These are phyloP conservation scores for Myxozyma geophila DNA, from an alignment of 805 yeast genomes.

Conservation along the genomic window DNA sequence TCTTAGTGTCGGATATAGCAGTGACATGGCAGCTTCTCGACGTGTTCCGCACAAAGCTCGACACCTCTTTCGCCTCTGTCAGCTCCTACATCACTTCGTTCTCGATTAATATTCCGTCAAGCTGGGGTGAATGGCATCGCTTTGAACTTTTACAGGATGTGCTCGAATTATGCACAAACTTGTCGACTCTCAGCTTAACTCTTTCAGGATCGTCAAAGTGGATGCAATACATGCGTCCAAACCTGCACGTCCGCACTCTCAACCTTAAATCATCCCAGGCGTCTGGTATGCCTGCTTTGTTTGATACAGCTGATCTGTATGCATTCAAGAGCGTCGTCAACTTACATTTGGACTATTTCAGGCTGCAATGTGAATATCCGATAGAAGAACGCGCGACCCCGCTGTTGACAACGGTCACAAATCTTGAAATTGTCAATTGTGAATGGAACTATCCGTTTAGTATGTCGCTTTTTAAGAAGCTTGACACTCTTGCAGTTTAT, in stretches of 20 bases:
- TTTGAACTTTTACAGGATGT: constrained; percentile 23
- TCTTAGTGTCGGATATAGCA: constrained; percentile 23
- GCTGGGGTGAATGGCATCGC: constrained; percentile 39
- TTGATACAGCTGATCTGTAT: constrained; percentile 29
- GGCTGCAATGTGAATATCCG: constrained; percentile 32
- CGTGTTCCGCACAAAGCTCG: constrained; percentile 13
- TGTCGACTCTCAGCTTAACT: constrained; percentile 15
- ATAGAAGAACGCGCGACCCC: constrained; percentile 22
- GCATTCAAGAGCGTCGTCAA: constrained; percentile 22
- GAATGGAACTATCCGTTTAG: constrained; percentile 36
- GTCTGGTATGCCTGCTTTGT: constrained; percentile 20
- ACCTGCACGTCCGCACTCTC: constrained; percentile 10
- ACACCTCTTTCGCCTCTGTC: constrained; percentile 10
- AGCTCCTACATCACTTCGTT: constrained; percentile 25
- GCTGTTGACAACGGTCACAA: constrained; percentile 17
- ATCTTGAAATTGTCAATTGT: constrained; percentile 26
- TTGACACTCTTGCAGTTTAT: constrained; percentile 15
- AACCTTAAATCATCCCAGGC: constrained; percentile 20
- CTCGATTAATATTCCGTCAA: constrained; percentile 27
- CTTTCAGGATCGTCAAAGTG: constrained; percentile 36
- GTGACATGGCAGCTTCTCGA: constrained; percentile 31
- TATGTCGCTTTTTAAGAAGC: constrained; percentile 24
- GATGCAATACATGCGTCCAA: constrained; percentile 30
- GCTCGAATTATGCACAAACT: constrained; percentile 17
- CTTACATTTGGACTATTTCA: constrained; percentile 24